Conservation (phyloP, 2,329 filamentous ascomycete species). For the Fusarium zealandicum region DNA sequence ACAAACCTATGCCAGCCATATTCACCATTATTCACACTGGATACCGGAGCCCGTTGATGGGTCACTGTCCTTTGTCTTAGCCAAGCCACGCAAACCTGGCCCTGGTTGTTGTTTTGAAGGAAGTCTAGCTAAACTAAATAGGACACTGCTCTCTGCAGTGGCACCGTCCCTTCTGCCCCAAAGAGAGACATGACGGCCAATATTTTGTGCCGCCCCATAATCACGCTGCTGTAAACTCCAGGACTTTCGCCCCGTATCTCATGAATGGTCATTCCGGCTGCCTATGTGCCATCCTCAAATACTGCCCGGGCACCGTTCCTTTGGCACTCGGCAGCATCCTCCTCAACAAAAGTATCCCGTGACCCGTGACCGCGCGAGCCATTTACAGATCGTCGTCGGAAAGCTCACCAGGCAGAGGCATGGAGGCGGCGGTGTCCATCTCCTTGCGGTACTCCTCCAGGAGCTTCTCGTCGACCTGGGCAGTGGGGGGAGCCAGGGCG, state of each 20-base stretch:
- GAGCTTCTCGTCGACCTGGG: conserved; percentile 83
- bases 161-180: conserved; percentile 44
- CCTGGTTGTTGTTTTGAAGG: conserved; percentile 42
- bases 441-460: conserved; percentile 85
- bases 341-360: conserved; percentile 42
- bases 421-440: conserved; percentile 79
- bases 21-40: background rate
- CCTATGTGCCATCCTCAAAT: conserved; percentile 43
- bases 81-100: conserved; percentile 43
- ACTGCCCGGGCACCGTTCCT: conserved; percentile 35
- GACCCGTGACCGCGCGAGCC: conserved; percentile 40
- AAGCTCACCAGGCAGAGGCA: conserved; percentile 94
- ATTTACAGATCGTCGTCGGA: conserved; percentile 74
- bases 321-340: conserved; percentile 38
- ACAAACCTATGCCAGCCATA: background rate
- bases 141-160: conserved; percentile 43
- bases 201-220: conserved; percentile 44
- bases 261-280: conserved; percentile 50
- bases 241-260: conserved; percentile 46
- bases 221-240: conserved; percentile 49
- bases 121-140: conserved; percentile 50
- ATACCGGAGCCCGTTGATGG: conserved; percentile 10
- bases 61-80: conserved; percentile 30
- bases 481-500: conserved; percentile 92
- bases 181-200: conserved; percentile 42